A percentile compares a stretch with the other conserved stretches of the same genome.
These are phyloP conservation scores for Microcera coccophila DNA, from an alignment of 2,329 filamentous ascomycete genomes.

Conservation along the genomic window DNA sequence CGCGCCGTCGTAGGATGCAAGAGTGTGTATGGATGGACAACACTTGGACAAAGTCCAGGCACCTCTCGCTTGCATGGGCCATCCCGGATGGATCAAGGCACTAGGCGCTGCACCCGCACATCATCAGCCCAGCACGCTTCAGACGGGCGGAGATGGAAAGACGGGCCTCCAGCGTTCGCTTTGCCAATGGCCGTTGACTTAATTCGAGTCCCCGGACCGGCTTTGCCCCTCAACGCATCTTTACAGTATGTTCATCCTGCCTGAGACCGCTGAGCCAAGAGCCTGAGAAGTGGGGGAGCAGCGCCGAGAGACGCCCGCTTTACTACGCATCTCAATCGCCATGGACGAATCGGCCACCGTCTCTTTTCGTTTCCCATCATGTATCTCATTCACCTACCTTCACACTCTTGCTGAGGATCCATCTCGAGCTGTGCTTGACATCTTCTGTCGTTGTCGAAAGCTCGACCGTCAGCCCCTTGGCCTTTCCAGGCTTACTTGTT, in stretches of 20 bases:
- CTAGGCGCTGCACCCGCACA: conserved; percentile 1
- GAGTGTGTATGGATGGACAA: too few relatives aligned
- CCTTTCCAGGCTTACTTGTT: too few relatives aligned
- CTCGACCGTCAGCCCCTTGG: neutral
- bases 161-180: too few relatives aligned
- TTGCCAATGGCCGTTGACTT: too few relatives aligned
- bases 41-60: too few relatives aligned
- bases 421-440: neutral
- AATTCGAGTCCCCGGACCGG: neutral
- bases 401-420: neutral
- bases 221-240: neutral
- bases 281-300: neutral
- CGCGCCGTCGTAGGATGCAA: too few relatives aligned
- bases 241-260: neutral
- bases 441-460: neutral
- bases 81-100: neutral
- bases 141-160: neutral
- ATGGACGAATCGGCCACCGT: neutral
- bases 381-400: neutral
- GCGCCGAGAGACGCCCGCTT: neutral
- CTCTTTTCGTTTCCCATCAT: neutral
- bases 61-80: neutral
- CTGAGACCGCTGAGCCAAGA: neutral
- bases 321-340: neutral
- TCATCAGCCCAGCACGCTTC: conserved; percentile 1